These are phyloP conservation scores for Colletotrichum kahawae DNA, from an alignment of 2,329 filamentous ascomycete species.

Conservation along the genomic window DNA sequence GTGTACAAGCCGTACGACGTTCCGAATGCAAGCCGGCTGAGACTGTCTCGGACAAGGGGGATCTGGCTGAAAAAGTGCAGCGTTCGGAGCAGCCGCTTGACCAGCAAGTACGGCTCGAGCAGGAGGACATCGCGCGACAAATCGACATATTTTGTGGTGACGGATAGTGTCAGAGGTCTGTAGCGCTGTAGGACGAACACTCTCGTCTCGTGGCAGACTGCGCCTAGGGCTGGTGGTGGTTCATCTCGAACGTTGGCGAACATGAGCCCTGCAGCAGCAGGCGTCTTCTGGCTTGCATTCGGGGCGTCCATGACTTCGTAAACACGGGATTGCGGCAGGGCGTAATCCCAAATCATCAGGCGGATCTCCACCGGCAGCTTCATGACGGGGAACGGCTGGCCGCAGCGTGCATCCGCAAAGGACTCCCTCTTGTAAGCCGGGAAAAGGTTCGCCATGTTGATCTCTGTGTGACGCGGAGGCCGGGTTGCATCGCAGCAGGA, in stretches of 20 bases:
- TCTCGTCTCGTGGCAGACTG: slow-evolving; percentile 50
- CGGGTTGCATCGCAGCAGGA: slow-evolving; percentile 19
- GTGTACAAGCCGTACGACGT: slow-evolving; percentile 52
- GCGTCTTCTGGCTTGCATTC: slow-evolving; percentile 41
- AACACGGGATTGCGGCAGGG: slow-evolving; percentile 48
- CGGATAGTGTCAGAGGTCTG: slow-evolving; percentile 46
- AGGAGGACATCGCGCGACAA: slow-evolving; percentile 50
- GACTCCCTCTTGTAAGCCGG: not conserved
- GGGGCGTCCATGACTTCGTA: slow-evolving; percentile 53
- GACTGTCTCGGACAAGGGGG: slow-evolving; percentile 44
- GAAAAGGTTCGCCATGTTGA: slow-evolving; percentile 12
- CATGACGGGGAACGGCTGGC: slow-evolving; percentile 14
- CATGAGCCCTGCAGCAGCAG: slow-evolving; percentile 46
- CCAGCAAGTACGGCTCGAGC: slow-evolving; percentile 52
- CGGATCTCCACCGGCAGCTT: slow-evolving; percentile 49
- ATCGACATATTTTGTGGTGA: slow-evolving; percentile 52
- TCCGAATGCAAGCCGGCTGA: slow-evolving; percentile 47
- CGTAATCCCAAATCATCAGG: slow-evolving; percentile 50
- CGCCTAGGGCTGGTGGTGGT: slow-evolving; percentile 47
- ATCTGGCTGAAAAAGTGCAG: slow-evolving; percentile 52
- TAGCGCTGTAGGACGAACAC: slow-evolving; percentile 47
- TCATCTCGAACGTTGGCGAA: slow-evolving; percentile 52
- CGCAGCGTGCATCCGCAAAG: not conserved
- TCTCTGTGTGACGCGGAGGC: slow-evolving; percentile 9
- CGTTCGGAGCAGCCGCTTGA: slow-evolving; percentile 50